phyloP scores from a whole-genome alignment of 306 rosid species.

The Bauhinia variegata region DNA sequence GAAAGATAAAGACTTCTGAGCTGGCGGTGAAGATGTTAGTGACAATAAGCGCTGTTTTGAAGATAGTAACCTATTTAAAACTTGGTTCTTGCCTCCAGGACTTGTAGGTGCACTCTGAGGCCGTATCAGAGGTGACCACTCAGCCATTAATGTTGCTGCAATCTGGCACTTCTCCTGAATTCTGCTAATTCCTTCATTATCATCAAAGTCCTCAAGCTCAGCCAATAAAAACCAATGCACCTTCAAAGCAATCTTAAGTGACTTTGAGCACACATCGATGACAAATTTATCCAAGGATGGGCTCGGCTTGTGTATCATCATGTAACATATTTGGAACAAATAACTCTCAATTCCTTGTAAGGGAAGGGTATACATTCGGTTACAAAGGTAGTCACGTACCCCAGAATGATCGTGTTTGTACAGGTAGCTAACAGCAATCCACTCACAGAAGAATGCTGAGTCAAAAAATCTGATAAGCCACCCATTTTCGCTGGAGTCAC shows the following conservation, averaged over 20 bases:
- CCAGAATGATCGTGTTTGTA: conserved; percentile 94
- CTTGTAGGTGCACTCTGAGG: conserved; percentile 52
- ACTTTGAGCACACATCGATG: conserved; percentile 85
- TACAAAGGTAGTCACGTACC: conserved; percentile 93
- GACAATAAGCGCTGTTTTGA: conserved; percentile 87
- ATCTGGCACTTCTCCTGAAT: conserved; percentile 88
- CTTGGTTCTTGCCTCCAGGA: conserved; percentile 74
- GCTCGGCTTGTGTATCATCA: conserved; percentile 94
- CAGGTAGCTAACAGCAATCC: conserved; percentile 97
- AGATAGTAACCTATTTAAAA: conserved; percentile 68
- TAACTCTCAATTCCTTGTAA: conserved; percentile 90
- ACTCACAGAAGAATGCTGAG: conserved; percentile 95
- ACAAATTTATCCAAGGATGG: conserved; percentile 96
- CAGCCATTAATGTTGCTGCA: conserved; percentile 91
- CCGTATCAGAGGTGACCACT: conserved; percentile 70
- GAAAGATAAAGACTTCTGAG: conserved; percentile 63
- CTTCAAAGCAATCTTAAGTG: conserved; percentile 90
- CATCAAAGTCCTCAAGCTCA: conserved; percentile 89
- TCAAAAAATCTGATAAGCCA: conserved; percentile 99
- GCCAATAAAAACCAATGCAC: conserved; percentile 95
- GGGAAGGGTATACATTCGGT: conserved; percentile 95
- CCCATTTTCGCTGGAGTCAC: conserved; percentile 90
- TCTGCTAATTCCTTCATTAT: conserved; percentile 88
- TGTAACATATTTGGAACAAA: conserved; percentile 93
- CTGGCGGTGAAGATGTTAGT: conserved; percentile 64